Evolutionary conservation across 768 basidiomycete species (phyloP), one percentile per base, ranked within the genome.

Genomic region (Cyathus striatus): DNA sequence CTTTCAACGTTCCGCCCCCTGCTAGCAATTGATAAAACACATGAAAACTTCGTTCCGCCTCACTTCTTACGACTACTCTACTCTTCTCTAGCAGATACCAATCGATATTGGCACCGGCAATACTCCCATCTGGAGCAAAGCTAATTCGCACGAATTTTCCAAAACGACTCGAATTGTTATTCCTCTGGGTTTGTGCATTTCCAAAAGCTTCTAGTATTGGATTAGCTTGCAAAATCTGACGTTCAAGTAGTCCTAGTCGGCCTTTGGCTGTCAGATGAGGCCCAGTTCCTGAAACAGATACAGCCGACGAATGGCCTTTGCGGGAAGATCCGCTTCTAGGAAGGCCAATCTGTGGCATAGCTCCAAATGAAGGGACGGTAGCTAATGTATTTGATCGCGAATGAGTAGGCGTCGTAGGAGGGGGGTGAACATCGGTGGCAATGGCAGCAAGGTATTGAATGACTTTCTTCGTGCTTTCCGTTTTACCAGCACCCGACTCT

Each of bases 1-100:
- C 79, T 63, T 81, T 85, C 48, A 97, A 58, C 25, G 66, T 58
- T 2, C 80, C 76, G 13, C 75, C 80, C n/a, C 88, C 87, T 23
- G 83, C 81, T 56, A 99, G 70, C 22, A 98, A 56, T 65, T 97
- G 93, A 61, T 98, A 99, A 63, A 99, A 98, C 2, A 98, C 90
- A 61, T 98, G 96, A 58, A 98, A 99, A 57, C 80, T 87, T 24
- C 96, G 74, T 65, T 99, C 96, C 0, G 87, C 89, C 45, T 86
- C 82, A 48, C 81, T 90, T 41, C 96, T 71, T 30, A 81, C 80
- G 6, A 95, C 90, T 2, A 99, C 95, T 49, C 96, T 70, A 56
- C 91, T 94, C 73, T 99, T 99, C 71, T 99, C 96, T 44, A 99
- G 68, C 23, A 99, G 71, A 60, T 99, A 99, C 96, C 96, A 98